phyloP scores from a whole-genome alignment of 2,329 filamentous ascomycete species.

The Ophiostoma sp. region DNA sequence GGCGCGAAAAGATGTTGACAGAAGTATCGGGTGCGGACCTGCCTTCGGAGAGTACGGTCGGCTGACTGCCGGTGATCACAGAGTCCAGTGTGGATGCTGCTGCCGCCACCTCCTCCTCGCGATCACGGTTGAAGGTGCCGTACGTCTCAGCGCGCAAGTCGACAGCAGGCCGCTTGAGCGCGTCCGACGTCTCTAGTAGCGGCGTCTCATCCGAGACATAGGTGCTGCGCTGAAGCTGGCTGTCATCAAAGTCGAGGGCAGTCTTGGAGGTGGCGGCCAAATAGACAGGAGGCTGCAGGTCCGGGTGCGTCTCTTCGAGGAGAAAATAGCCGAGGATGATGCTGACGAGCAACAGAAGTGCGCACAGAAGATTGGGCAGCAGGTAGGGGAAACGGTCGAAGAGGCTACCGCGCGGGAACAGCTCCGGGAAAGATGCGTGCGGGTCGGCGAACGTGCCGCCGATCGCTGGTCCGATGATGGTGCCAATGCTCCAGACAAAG shows the following conservation, averaged over 20 bases:
- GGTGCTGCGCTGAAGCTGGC: constrained; percentile 49
- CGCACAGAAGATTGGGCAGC: constrained; percentile 85
- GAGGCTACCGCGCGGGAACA: constrained; percentile 66
- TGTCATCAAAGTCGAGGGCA: background rate
- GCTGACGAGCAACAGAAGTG: constrained; percentile 71
- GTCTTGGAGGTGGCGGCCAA: background rate
- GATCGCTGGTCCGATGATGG: constrained; percentile 84
- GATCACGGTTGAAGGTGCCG: constrained; percentile 59
- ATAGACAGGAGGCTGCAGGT: constrained; percentile 58
- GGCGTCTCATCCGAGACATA: constrained; percentile 68
- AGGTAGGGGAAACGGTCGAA: constrained; percentile 84
- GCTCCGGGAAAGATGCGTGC: constrained; percentile 67
- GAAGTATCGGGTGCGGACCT: constrained; percentile 32
- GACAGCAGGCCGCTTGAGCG: constrained; percentile 69
- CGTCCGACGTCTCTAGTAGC: constrained; percentile 72
- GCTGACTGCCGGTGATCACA: constrained; percentile 1
- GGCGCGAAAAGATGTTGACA: constrained; percentile 53
- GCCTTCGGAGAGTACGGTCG: background rate
- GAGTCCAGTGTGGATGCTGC: constrained; percentile 42
- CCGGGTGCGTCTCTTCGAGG: constrained; percentile 85
- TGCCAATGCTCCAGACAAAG: constrained; percentile 89
- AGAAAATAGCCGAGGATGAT: constrained; percentile 78
- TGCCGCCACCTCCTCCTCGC: background rate
- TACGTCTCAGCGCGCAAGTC: constrained; percentile 78
- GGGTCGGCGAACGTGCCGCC: constrained; percentile 85